Evolutionary conservation across 2,329 filamentous ascomycete genomes (phyloP), one percentile per base, ranked within the genome.

Genomic region (Aspergillus sp.): DNA sequence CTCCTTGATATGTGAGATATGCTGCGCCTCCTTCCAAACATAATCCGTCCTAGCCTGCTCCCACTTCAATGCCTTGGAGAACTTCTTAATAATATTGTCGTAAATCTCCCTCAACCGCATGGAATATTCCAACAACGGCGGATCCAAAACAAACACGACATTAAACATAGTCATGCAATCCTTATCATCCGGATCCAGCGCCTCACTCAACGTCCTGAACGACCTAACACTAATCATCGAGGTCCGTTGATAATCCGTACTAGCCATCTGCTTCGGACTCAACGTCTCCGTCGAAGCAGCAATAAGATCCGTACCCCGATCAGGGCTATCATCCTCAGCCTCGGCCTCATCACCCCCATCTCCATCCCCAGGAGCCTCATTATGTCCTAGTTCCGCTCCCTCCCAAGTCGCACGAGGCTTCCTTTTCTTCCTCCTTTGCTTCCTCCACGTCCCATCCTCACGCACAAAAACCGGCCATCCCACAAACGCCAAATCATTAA

Each of bases 111-210:
- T 85, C 49, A 96, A 81, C 11, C 85, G 81, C 70, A 81, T 82
- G 59, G 90, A 90, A 65, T 90, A 88, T 71, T 96, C 90, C 59
- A 93, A 82, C 55, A 88, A 86, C 53, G 88, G 89, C 3, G 92
- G 90, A 66, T 91, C 90, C 65, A 97, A 81, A 54, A 96, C 90
- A 74, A 98, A 98, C 23, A 98, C 92, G 10, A 97, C 85, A 74
- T 97, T 96, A 78, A 99, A 99, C 94, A 98, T 98, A 64, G 89
- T 92, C 90, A 98, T 93, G 50, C 86, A 86, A 60, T 85, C 79
- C 61, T 81, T 83, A 54, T 81, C 80, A 50, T 73, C 70, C 0
- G 62, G 59, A 53, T 77, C 73, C 42, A 68, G 44, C 5, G 65
- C 60, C 48, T 70, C 71, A 47, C 68, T 66, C 3, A 61, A 47